Base-by-base conservation (phyloP, 345 rosid genomes). In the Zanthoxylum bungeanum region DNA sequence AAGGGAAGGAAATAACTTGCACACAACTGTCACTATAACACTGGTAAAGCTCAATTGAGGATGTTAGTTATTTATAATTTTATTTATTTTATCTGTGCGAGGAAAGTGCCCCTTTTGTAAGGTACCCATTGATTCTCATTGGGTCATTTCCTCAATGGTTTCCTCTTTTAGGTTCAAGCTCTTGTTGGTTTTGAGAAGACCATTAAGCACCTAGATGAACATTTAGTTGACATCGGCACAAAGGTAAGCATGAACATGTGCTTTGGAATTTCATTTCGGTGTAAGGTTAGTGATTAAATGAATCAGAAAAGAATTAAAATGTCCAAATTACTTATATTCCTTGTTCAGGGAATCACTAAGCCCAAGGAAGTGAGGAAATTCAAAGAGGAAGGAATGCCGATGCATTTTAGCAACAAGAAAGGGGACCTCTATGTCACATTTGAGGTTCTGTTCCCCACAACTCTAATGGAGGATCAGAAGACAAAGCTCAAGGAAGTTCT, bases 321-420 rank as follows among this genome's bases (percentile, higher is more conserved):
- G 9, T 28, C 16, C 24, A 62, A 72, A 58, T 58, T 25, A 14
- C 4, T 40, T 47, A 1, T 47, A 9, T 52, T 58, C 14, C 44
- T 11, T 81, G 40, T 49, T 36, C 88, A 96, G 99, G 97, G 90
- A 75, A 86, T 96, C 58, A 96, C 95, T 1, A 93, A 91, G 78
- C 98, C 99, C 0, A 96, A 96, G 76, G 93, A 89, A 80, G 95
- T 93, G 78, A 83, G 83, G 58, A 96, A 86, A 85, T 85, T 93
- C 64, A 93, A 86, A 84, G 99, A 94, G 22, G 98, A 95, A 85
- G 99, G 99, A 49, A 95, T 95, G 99, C 98, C 98, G 12, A 68
- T 88, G 83, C 93, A 93, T 79, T 83, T 73, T 66, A 93, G 95
- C 80, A 86, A 75, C 21, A 93, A 93, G 91, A 96, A 88, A 74